Conservation (phyloP, 306 rosid species). For the Quillaja saponaria region DNA sequence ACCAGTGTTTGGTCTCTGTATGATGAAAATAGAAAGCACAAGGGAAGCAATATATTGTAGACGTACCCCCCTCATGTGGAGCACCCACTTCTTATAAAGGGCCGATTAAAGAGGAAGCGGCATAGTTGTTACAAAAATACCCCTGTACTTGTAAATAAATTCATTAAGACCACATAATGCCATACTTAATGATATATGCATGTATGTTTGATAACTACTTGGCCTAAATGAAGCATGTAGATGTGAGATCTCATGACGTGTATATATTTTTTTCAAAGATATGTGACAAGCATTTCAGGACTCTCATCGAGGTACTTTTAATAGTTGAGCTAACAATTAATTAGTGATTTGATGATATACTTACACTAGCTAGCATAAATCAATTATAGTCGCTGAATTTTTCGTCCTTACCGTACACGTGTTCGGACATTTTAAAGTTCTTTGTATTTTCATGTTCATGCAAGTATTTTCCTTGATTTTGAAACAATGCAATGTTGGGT, state of each 20-base stretch:
- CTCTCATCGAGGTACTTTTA: too few species aligned
- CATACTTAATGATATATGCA: too few species aligned
- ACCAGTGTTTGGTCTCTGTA: slow-evolving; percentile 7
- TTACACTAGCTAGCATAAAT: slow-evolving; percentile 32
- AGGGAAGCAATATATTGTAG: slow-evolving; percentile 25
- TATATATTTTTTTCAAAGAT: too few species aligned
- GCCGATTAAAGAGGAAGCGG: slow-evolving; percentile 35
- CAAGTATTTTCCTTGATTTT: too few species aligned
- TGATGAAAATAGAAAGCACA: slow-evolving; percentile 30
- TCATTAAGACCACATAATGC: slow-evolving; percentile 26
- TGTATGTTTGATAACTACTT: slow-evolving; percentile 28
- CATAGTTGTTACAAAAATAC: slow-evolving; percentile 36
- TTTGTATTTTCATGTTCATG: slow-evolving; percentile 12
- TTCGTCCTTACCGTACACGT: slow-evolving; percentile 57
- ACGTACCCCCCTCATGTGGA: slow-evolving; percentile 39
- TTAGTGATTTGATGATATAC: too few species aligned
- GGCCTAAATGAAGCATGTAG: neutral
- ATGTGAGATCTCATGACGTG: neutral
- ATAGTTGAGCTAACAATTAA: too few species aligned
- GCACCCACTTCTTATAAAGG: slow-evolving; percentile 44
- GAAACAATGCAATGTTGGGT: too few species aligned
- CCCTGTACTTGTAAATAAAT: slow-evolving; percentile 35
- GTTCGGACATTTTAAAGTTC: slow-evolving; percentile 21
- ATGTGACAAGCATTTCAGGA: too few species aligned
- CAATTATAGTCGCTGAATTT: slow-evolving; percentile 25